These are phyloP conservation scores for Colletotrichum sp. DNA, from an alignment of 2,329 filamentous ascomycete species.

Conservation along the genomic window DNA sequence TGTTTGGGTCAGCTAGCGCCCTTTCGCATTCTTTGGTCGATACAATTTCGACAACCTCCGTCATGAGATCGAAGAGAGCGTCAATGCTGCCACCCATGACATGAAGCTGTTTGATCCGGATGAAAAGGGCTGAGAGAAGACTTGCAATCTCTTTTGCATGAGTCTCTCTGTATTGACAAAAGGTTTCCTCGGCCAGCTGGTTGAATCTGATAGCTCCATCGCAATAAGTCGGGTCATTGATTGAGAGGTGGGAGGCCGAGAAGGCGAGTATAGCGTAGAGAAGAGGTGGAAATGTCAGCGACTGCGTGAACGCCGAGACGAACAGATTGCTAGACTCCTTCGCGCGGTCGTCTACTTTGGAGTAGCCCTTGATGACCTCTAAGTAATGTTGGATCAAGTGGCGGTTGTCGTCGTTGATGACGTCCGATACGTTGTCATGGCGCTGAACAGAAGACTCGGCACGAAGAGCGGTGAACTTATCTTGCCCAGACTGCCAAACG, in stretches of 20 bases:
- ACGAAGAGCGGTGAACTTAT: rapidly evolving
- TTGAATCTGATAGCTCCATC: neutral
- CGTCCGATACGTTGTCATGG: neutral
- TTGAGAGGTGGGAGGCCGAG: neutral
- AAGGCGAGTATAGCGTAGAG: neutral
- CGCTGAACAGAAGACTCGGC: neutral
- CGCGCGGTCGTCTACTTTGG: neutral
- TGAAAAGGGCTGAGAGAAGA: neutral
- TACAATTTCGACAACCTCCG: neutral
- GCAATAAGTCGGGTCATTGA: neutral
- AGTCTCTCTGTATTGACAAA: neutral
- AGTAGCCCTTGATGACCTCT: neutral
- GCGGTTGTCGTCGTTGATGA: neutral
- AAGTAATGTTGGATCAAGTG: neutral
- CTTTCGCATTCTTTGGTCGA: neutral
- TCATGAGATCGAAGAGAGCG: neutral
- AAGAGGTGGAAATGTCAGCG: neutral
- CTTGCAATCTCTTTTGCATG: neutral
- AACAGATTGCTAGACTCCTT: neutral
- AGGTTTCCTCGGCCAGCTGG: neutral
- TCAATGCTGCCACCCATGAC: neutral
- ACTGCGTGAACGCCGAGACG: neutral
- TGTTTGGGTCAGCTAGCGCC: neutral
- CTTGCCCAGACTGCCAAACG: neutral
- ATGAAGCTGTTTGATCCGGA: neutral